phyloP scores from a whole-genome alignment of 2,329 filamentous ascomycete species.

The Colletotrichum lini region DNA sequence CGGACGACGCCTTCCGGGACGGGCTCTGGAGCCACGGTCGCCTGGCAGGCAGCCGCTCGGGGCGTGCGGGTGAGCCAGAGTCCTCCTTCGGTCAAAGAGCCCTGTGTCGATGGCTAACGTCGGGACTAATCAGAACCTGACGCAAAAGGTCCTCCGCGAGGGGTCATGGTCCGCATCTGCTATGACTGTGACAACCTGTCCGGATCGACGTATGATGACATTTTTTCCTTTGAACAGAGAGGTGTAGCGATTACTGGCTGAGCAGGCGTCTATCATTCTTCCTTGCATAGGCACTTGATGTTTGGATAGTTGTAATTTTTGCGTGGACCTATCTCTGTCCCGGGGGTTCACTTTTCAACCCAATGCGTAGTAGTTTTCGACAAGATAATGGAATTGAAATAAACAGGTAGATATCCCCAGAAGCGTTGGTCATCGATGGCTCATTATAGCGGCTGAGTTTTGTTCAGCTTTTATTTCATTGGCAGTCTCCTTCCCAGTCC shows the following conservation, averaged over 20 bases:
- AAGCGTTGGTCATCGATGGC: too few relatives aligned
- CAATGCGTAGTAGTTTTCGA: too few relatives aligned
- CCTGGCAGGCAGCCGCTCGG: constrained; percentile 6
- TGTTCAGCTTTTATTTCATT: too few relatives aligned
- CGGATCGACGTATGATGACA: constrained; percentile 46
- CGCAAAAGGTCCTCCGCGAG: constrained; percentile 48
- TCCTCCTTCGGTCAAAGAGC: too few relatives aligned
- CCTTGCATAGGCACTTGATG: not conserved
- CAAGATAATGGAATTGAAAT: too few relatives aligned
- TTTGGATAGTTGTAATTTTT: too few relatives aligned
- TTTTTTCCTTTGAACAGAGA: constrained; percentile 49
- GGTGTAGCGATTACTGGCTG: not conserved
- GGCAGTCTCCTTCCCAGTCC: too few relatives aligned
- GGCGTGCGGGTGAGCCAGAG: constrained; percentile 21
- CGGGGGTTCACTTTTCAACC: too few relatives aligned
- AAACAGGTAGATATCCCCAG: too few relatives aligned
- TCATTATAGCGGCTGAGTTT: too few relatives aligned
- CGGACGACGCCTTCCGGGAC: constrained; percentile 27
- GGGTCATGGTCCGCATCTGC: constrained; percentile 54
- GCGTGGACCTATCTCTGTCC: too few relatives aligned
- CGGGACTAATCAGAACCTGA: constrained; percentile 30
- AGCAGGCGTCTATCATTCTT: not conserved
- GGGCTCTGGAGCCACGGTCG: constrained; percentile 34
- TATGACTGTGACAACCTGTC: constrained; percentile 49
- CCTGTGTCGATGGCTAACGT: too few relatives aligned